Percentiles rank a stretch among this genome's conserved stretches.
These are phyloP conservation scores for Fusarium globosum DNA, from an alignment of 2,329 filamentous ascomycete species.

Conservation along the genomic window DNA sequence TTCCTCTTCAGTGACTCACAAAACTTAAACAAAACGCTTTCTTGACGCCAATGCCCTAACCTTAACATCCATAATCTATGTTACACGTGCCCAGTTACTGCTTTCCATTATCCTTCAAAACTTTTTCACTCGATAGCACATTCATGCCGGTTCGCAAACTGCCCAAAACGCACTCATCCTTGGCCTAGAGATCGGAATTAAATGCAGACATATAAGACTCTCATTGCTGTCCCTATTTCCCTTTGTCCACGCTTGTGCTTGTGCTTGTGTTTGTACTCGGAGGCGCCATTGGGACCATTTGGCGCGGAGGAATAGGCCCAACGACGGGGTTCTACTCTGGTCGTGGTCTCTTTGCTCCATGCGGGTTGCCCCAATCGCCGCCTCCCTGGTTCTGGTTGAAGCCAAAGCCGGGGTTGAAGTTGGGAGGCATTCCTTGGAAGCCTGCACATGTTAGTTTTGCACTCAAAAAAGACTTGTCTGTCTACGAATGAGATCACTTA, in stretches of 20 bases:
- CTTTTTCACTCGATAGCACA: background rate
- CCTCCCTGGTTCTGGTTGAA: conserved; percentile 66
- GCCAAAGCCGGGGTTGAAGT: conserved; percentile 77
- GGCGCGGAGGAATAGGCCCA: background rate
- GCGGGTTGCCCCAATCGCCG: conserved; percentile 79
- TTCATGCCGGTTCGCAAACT: conserved; percentile 5
- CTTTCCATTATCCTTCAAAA: conserved; percentile 18
- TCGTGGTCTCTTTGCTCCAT: conserved; percentile 81
- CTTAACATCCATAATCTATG: conserved; percentile 45
- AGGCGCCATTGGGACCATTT: background rate
- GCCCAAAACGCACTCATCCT: conserved; percentile 2
- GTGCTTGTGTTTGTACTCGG: background rate
- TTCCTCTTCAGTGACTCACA: conserved; percentile 20
- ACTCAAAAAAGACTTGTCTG: background rate
- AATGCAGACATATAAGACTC: background rate
- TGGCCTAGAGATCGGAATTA: background rate
- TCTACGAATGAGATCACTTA: conserved; percentile 35
- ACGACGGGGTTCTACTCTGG: conserved; percentile 65
- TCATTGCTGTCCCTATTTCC: background rate
- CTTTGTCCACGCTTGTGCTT: background rate
- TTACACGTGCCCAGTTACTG: conserved; percentile 34
- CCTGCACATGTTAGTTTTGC: conserved; percentile 53
- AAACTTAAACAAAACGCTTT: conserved; percentile 35
- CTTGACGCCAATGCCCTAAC: conserved; percentile 42
- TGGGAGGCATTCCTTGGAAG: conserved; percentile 75